phyloP scores from a whole-genome alignment of 345 rosid genomes.

The Lumnitzera racemosa region DNA sequence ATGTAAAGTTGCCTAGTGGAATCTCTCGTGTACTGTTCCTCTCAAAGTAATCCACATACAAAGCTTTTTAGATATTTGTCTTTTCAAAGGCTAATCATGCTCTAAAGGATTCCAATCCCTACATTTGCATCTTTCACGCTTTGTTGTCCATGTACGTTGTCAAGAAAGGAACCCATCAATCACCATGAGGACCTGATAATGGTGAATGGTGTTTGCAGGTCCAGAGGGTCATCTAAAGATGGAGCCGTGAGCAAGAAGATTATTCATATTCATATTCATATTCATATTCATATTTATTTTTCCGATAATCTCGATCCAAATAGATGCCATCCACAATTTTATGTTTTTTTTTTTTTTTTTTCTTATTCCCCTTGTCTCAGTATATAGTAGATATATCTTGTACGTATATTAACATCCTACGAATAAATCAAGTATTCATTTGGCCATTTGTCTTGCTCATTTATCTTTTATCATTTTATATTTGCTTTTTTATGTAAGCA shows the following conservation, averaged over 20 bases:
- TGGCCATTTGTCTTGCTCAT: too few relatives aligned
- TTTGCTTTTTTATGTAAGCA: too few relatives aligned
- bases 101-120: background rate
- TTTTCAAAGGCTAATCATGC: slow-evolving; percentile 10
- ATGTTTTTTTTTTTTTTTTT: too few relatives aligned
- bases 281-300: slow-evolving; percentile 10
- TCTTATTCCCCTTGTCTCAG: background rate
- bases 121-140: too few relatives aligned
- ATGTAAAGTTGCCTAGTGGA: slow-evolving; percentile 15
- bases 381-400: slow-evolving; percentile 3
- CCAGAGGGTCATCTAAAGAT: slow-evolving; percentile 38
- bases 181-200: too few relatives aligned
- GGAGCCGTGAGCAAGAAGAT: slow-evolving; percentile 39
- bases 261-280: slow-evolving; percentile 1
- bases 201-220: slow-evolving; percentile 31
- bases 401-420: background rate
- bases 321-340: slow-evolving; percentile 2
- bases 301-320: slow-evolving; percentile 10
- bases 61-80: slow-evolving; percentile 16
- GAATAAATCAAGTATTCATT: too few relatives aligned
- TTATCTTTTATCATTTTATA: background rate
- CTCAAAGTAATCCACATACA: background rate
- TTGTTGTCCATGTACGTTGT: too few relatives aligned
- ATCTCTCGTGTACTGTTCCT: slow-evolving; percentile 3
- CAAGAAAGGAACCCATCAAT: too few relatives aligned